phyloP scores from a whole-genome alignment of 208 protist genomes.

The Tritrichomonas musculus region DNA sequence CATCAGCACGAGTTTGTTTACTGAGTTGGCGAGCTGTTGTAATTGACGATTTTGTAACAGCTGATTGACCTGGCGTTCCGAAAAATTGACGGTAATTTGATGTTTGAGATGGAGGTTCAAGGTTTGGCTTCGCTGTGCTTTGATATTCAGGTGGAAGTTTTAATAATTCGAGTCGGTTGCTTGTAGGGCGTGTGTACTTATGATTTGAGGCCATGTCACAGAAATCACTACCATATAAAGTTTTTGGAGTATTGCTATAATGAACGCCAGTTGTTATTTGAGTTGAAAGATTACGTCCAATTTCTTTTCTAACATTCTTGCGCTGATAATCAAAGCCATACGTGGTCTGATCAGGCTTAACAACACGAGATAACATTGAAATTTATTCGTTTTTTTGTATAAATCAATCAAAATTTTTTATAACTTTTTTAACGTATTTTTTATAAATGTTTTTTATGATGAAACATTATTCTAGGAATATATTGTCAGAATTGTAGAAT shows the following conservation, averaged over 20 bases:
- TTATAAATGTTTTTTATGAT: too few species aligned
- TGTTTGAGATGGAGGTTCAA: neutral
- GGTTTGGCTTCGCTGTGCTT: neutral
- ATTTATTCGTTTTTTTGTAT: too few species aligned
- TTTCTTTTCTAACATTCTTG: neutral
- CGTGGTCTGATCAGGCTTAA: neutral
- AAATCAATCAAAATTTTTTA: too few species aligned
- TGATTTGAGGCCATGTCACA: neutral
- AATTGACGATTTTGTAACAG: neutral
- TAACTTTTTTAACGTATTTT: too few species aligned
- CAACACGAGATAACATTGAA: too few species aligned
- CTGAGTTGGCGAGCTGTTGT: neutral
- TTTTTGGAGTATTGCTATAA: neutral
- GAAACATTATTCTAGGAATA: too few species aligned
- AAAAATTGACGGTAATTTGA: constrained; percentile 11
- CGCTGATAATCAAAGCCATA: neutral
- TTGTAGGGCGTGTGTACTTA: neutral
- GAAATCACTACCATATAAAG: neutral
- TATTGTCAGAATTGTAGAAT: too few species aligned
- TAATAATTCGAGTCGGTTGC: neutral
- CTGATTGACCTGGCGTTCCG: neutral
- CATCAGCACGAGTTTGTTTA: neutral
- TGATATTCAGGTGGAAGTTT: neutral
- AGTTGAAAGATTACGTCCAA: neutral
- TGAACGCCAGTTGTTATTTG: neutral